Evolutionary conservation across 495 filamentous ascomycete species (phyloP), one percentile per base, ranked within the genome.

Genomic region (Aspergillus homomorphus): DNA sequence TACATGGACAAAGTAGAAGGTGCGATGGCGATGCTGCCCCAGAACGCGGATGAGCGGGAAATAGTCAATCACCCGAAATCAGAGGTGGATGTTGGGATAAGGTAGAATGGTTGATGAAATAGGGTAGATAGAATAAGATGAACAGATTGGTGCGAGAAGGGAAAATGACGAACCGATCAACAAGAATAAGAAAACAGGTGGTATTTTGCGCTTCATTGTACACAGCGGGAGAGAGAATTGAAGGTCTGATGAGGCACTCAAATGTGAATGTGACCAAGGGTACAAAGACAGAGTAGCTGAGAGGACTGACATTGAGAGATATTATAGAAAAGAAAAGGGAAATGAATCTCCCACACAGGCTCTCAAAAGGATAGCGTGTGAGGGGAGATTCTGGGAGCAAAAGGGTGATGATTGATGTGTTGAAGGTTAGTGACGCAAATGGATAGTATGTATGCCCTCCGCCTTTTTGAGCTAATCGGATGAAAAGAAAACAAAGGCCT

Each of bases 191-290:
- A 57, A 60, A 60, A 53, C 60, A 68, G 57, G 69, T 75, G 73
- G 72, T 75, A 77, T 77, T 77, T n/a, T 77, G 73, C 74, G 74
- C 73, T 77, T 72, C 74, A 77, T 75, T 74, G 71, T 77, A 77
- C 72, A 76, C 67, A 67, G 60, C 66, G 52, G 33, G 12, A 12
- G 2, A 38, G 33, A 14, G 33, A 14, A 38, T 7, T 38, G 4
- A 12, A 12, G 33, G 33, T 38, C 33, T 2, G 33, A 38, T 38
- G 7, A 12, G 33, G 33, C 4, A 2, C 2, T 12, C 33, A 12
- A 38, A 38, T 14, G n/a, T 51, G 22, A 50, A 63, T 55, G 56
- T 64, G 64, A 64, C 64, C 64, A 57, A 62, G 46, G 52, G 44
- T 45, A 53, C 20, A 26, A 65, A 43, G 28, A n/a, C 48, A 46